phyloP scores from a whole-genome alignment of 2,329 filamentous ascomycete species.

The Lachnellula occidentalis region DNA sequence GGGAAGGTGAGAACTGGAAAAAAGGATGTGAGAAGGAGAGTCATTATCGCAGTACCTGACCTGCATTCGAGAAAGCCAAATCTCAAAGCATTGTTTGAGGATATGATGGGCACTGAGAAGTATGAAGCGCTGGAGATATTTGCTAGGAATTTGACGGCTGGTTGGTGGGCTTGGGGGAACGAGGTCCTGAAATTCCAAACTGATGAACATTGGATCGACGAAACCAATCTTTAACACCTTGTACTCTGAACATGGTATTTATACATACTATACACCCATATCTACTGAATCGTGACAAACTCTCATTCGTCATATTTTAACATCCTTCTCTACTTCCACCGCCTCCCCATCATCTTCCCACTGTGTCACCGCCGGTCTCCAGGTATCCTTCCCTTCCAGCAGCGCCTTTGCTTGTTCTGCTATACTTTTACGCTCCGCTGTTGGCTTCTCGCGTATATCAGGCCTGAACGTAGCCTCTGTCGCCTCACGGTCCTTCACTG shows the following conservation, averaged over 20 bases:
- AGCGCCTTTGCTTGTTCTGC: conserved; percentile 58
- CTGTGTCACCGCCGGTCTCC: conserved; percentile 42
- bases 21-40: conserved; percentile 40
- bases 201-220: conserved; percentile 39
- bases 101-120: conserved; percentile 41
- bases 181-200: conserved; percentile 67
- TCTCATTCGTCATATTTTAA: conserved; percentile 18
- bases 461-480: conserved; percentile 30
- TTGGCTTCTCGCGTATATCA: conserved; percentile 26
- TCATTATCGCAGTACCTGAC: conserved; percentile 67
- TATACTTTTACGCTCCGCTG: conserved; percentile 39
- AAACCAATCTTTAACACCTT: conserved; percentile 8
- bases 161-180: conserved; percentile 77
- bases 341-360: conserved; percentile 37
- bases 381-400: conserved; percentile 54
- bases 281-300: neutral
- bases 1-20: neutral
- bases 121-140: conserved; percentile 69
- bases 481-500: conserved; percentile 42
- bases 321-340: conserved; percentile 29
- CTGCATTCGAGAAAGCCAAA: conserved; percentile 76
- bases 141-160: conserved; percentile 65
- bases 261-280: conserved; percentile 22
- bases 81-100: conserved; percentile 54
- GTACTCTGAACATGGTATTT: conserved; percentile 11